Evolutionary conservation across 495 filamentous ascomycete genomes (phyloP).

Genomic region (Penicillium goetzii): DNA sequence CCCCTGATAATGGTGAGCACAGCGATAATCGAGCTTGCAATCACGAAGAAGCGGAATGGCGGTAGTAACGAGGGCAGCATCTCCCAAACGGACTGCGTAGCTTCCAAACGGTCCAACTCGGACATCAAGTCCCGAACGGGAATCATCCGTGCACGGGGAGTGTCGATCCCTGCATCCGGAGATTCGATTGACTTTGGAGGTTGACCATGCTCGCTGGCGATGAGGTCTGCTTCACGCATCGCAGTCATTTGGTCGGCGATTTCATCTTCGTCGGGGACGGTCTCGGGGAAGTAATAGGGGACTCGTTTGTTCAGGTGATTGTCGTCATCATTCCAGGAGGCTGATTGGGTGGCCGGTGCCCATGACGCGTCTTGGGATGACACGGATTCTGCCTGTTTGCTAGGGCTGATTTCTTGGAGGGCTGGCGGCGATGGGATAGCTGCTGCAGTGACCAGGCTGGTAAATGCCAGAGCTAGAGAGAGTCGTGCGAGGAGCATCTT

Average conservation of each 20-base stretch:
- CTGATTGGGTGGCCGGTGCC: constrained; percentile 7
- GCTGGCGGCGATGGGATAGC: constrained; percentile 9
- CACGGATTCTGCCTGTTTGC: not conserved
- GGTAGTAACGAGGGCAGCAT: not conserved
- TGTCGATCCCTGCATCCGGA: constrained; percentile 27
- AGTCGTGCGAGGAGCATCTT: constrained; percentile 16
- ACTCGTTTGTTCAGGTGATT: constrained; percentile 12
- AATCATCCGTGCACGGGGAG: constrained; percentile 14
- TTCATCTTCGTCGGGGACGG: constrained; percentile 23
- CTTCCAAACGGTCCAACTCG: constrained; percentile 10
- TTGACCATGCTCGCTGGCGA: constrained; percentile 1
- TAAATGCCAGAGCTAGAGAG: constrained; percentile 9
- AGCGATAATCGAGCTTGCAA: constrained; percentile 18
- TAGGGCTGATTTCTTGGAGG: constrained; percentile 3
- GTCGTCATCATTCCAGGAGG: not conserved
- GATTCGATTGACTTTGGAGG: constrained; percentile 17
- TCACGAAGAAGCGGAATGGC: constrained; percentile 12
- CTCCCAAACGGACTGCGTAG: constrained; percentile 7
- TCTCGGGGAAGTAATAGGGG: constrained; percentile 29
- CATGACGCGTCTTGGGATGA: constrained; percentile 10
- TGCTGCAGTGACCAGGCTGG: constrained; percentile 14
- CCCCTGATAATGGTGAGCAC: constrained; percentile 22
- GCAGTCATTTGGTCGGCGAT: constrained; percentile 12
- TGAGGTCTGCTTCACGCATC: constrained; percentile 25
- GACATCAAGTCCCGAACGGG: constrained; percentile 14